Conservation (phyloP, 2,329 filamentous ascomycete genomes). For the Daldinia sp. region DNA sequence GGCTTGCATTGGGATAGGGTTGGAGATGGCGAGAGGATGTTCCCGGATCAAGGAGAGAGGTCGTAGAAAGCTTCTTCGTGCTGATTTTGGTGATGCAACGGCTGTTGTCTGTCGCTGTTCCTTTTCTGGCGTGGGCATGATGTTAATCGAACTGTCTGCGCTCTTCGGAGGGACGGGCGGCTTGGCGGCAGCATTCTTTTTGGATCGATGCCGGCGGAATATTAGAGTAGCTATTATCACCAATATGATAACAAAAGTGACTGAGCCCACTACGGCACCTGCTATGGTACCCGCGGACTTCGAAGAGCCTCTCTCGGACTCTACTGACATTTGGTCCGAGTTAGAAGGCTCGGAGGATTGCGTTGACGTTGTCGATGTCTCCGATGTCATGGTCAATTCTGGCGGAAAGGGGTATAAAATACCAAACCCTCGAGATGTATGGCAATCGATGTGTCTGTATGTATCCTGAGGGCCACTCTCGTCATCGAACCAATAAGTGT, state of each 20-base stretch:
- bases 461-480: slow-evolving; percentile 37
- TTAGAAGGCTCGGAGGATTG: slow-evolving; percentile 1
- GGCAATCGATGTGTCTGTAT: slow-evolving; percentile 48
- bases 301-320: slow-evolving; percentile 17
- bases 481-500: slow-evolving; percentile 46
- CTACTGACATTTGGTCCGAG: background rate
- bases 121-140: slow-evolving; percentile 21
- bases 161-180: slow-evolving; percentile 15
- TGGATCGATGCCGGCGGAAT: slow-evolving; percentile 25
- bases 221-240: slow-evolving; percentile 33
- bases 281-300: slow-evolving; percentile 42
- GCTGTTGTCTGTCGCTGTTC: slow-evolving; percentile 13
- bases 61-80: slow-evolving; percentile 24
- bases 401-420: slow-evolving; percentile 49
- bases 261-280: slow-evolving; percentile 42
- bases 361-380: slow-evolving; percentile 5
- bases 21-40: slow-evolving; percentile 27
- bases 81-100: background rate
- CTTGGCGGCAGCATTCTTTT: background rate
- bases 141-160: slow-evolving; percentile 12
- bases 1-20: background rate
- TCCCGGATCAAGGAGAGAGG: slow-evolving; percentile 46
- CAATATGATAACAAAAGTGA: slow-evolving; percentile 38
- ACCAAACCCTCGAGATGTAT: slow-evolving; percentile 42
- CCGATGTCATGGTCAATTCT: slow-evolving; percentile 39